Base-by-base conservation (phyloP, 495 filamentous ascomycete species). In the Aspergillus conjunctus region DNA sequence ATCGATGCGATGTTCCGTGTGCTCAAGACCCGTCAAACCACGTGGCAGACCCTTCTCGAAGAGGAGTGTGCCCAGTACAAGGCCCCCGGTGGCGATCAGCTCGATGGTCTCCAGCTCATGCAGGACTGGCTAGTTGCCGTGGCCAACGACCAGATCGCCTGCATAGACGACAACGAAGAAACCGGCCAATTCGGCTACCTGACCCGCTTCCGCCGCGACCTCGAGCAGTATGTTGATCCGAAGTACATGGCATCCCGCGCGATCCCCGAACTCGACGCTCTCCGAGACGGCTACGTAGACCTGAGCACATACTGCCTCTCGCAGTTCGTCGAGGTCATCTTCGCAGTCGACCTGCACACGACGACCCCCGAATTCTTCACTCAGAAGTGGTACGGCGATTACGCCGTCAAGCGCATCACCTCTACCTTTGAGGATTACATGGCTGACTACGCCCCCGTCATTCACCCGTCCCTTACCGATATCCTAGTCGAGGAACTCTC, bases 121-220 rank as follows among this genome's bases (percentile, higher is more conserved):
- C 91, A 96, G 75, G 92, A 96, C 73, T 98, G 92, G 90, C 85
- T 98, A 45, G 84, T 98, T 21, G 92, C 93, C n/a, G 89, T 95
- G 52, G 94, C 94, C 60, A 99, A 98, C 74, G 94, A 99, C 73
- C 94, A 99, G 71, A 97, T 99, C 65, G 91, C 91, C 55, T 96
- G 91, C 74, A 97, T 97, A 68, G 93, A 97, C 70, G 94, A 97
- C 71, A 80, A 85, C 58, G 75, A 79, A 26, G 87, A 90, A 51
- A 85, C 86, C 33, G 84, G 82, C 46, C 86, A 87, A 41, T 65
- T 87, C 31, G 87, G 88, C 32, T 95, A 95, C 78, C 81, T 97
- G 44, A 85, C 88, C 10, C 83, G 85, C 62, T 97, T 96, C 84
- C 85, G 85, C 60, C 81, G 82, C 62, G 90, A 93, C 62, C 86